Evolutionary conservation across 306 rosid species (phyloP).

Genomic region (Vicia faba): DNA sequence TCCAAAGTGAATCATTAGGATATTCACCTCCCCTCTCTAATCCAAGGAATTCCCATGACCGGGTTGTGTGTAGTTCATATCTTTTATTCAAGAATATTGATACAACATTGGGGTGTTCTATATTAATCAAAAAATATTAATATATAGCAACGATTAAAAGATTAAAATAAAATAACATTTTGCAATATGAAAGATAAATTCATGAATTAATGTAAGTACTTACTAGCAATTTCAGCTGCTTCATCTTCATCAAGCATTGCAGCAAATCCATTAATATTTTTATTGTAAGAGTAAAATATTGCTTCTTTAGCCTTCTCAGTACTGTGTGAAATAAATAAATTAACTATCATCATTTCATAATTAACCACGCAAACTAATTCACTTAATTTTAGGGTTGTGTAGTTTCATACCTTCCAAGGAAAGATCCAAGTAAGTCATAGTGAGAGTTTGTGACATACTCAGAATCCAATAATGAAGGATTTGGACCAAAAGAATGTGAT

Average conservation of each 20-base stretch:
- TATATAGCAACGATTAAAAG: background rate
- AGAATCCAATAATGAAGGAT: slow-evolving; percentile 27
- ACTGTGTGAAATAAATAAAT: slow-evolving; percentile 38
- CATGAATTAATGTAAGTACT: slow-evolving; percentile 4
- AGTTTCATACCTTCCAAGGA: slow-evolving; percentile 55
- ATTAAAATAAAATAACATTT: background rate
- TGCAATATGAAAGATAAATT: background rate
- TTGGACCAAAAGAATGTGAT: slow-evolving; percentile 43
- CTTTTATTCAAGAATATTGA: slow-evolving; percentile 53
- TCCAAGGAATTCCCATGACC: slow-evolving; percentile 67
- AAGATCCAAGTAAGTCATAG: slow-evolving; percentile 54
- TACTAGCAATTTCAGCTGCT: slow-evolving; percentile 54
- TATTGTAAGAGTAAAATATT: slow-evolving; percentile 65
- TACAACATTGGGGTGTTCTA: slow-evolving; percentile 60
- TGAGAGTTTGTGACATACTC: slow-evolving; percentile 46
- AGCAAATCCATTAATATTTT: slow-evolving; percentile 73
- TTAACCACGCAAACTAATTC: background rate
- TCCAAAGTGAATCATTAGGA: slow-evolving; percentile 49
- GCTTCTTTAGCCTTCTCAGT: slow-evolving; percentile 51
- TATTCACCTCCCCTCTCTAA: slow-evolving; percentile 37
- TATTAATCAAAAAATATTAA: background rate
- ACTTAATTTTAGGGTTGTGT: background rate
- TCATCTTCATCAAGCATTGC: slow-evolving; percentile 67
- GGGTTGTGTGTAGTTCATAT: slow-evolving; percentile 60
- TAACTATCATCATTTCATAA: background rate